Base-by-base conservation (phyloP, 345 rosid species). In the Syzygium grande region DNA sequence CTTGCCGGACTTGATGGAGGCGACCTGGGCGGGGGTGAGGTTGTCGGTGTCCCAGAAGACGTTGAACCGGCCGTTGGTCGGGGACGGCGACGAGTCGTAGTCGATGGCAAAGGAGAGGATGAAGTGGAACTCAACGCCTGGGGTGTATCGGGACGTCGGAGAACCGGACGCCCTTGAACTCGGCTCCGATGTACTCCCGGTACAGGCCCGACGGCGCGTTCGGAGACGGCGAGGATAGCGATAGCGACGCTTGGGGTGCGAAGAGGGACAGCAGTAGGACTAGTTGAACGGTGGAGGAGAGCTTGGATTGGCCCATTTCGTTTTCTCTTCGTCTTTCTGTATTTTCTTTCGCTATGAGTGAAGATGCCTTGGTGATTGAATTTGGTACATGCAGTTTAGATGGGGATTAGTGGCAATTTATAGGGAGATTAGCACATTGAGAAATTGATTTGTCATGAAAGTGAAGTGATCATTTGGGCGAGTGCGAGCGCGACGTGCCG, bases 21-120 rank as follows among this genome's bases (percentile, higher is more conserved):
- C 86, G 27, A 88, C 92, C 46, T 89, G 78, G 49, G 89, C 79
- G 2, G 91, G 91, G 5, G 85, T 30, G 21, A 92, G 93, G 85
- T 90, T 90, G 49, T 83, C 84, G 2, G 92, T 63, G 89, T 92
- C 93, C 92, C 93, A 92, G 84, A 86, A 90, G 25, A 92, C 51
- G 84, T 90, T 87, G 91, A 91, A 91, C 23, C 78, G 77, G 9
- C 93, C 92, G 34, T 89, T 88, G 41, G 93, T 92, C 29, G 91
- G 90, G 79, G 93, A 87, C 19, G 91, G 85, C 27, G 84, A 86
- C 77, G 88, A 52, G 59, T 87, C 87, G 61, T 90, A 90, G 86
- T 91, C 91, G n/a, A 91, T 90, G 87, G 92, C 91, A 41, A 91
- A 91, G 11, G 91, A 88, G 88, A 91, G 92, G 87, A 91, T 89